Evolutionary conservation across 202 grass and related monocot genomes (phyloP).

Genomic region (Hordeum pubiflorum): DNA sequence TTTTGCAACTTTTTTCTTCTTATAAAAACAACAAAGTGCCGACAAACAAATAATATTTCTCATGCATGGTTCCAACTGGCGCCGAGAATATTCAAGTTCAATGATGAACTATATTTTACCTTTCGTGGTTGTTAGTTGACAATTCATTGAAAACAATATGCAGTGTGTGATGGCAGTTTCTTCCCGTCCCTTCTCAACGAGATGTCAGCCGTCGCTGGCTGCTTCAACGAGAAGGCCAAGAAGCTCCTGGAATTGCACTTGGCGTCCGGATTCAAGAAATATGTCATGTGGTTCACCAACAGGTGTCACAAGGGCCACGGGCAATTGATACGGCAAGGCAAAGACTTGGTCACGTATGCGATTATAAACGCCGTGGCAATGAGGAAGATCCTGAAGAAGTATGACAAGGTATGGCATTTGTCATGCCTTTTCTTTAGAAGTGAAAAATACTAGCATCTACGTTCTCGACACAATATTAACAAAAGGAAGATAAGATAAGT

Average conservation of each 20-base stretch:
- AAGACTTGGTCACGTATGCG: constrained; percentile 78
- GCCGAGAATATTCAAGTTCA: background rate
- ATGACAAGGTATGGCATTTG: constrained; percentile 53
- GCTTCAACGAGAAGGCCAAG: constrained; percentile 75
- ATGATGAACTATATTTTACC: background rate
- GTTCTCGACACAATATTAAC: background rate
- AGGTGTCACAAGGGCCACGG: constrained; percentile 42
- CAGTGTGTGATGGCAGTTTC: constrained; percentile 84
- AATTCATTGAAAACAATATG: constrained; percentile 4
- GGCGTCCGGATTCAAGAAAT: constrained; percentile 67
- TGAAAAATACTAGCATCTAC: background rate
- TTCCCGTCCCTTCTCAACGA: constrained; percentile 70
- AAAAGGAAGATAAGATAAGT: background rate
- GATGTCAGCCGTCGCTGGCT: constrained; percentile 71
- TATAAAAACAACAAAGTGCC: background rate
- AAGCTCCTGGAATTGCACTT: constrained; percentile 65
- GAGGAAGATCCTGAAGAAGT: constrained; percentile 91
- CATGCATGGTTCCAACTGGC: background rate
- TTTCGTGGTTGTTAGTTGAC: background rate
- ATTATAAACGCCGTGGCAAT: constrained; percentile 85
- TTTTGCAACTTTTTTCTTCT: background rate
- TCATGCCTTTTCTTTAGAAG: background rate
- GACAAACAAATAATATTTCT: background rate
- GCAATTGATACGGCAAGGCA: constrained; percentile 53
- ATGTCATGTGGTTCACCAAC: constrained; percentile 38